These are phyloP conservation scores for Coccomyxa subellipsoidea DNA, from an alignment of 163 green algal species.

Conservation along the genomic window DNA sequence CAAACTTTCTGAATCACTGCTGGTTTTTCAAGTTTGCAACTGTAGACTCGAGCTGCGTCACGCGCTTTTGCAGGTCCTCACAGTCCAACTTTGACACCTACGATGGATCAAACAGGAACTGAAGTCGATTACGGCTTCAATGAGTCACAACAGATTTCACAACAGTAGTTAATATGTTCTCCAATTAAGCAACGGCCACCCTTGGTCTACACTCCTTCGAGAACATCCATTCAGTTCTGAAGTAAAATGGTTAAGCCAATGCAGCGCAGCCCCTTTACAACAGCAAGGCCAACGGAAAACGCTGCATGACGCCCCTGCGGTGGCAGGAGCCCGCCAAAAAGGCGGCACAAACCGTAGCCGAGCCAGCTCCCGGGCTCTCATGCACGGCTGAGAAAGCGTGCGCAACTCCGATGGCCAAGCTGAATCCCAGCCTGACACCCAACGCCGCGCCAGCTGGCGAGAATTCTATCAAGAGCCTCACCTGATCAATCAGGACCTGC, in stretches of 20 bases:
- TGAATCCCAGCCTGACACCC: not conserved
- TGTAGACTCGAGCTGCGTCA: not conserved
- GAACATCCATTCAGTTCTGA: not conserved
- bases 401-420: not conserved
- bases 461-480: not conserved
- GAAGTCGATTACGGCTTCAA: no score
- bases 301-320: not conserved
- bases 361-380: not conserved
- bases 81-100: not conserved
- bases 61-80: not conserved
- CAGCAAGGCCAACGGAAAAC: not conserved
- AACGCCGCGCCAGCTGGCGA: not conserved
- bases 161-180: not conserved
- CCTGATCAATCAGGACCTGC: slow-evolving; percentile 23
- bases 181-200: not conserved
- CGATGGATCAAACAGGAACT: no score
- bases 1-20: not conserved
- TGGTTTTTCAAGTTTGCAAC: not conserved
- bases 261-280: not conserved
- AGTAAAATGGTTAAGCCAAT: not conserved
- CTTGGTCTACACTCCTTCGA: not conserved
- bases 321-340: slow-evolving; percentile 5
- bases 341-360: not conserved
- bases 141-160: not conserved
- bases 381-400: not conserved